Base-by-base conservation (phyloP, 305 asterid species). In the Fraxinus velutina region DNA sequence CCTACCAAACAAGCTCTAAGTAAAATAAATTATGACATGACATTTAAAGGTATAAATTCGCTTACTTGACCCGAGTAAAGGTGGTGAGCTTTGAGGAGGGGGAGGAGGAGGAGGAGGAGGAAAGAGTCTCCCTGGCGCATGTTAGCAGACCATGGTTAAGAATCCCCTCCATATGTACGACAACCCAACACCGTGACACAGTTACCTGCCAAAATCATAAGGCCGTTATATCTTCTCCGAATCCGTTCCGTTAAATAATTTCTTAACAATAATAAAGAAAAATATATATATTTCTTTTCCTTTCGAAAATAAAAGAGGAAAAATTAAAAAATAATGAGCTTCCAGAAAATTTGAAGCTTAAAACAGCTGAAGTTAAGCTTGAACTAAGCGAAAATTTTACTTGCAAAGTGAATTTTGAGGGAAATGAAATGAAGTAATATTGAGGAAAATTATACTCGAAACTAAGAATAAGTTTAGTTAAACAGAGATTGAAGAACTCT, bases 131-230 rank as follows among this genome's bases (percentile, higher is more conserved):
- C 77, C 77, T 77, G 52, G 96, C 92, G 88, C 89, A 89, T 80
- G 91, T 90, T 90, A 91, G 92, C 87, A 83, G 34, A 73, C 82
- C 70, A 77, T 80, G 85, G 81, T 84, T 78, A 79, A 86, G 89
- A 62, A 85, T 82, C 81, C 81, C 85, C 87, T 86, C 92, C 96
- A 87, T 90, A 30, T 76, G 85, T 88, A 70, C 86, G 80, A 80
- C 55, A 52, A 33, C 64, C 44, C 10, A 71, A 80, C 83, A 57
- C 60, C 22, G 17, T 15, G 75, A 80, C 83, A 57, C 44, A 32
- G 17, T 42, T 74, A 74, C 81, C 87, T 85, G 75, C 72, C 22
- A 79, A 81, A 74, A 74, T 5, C 24, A 78, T 21, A 10, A 68
- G 52, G 47, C 84, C 81, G 83, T 79, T 79, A 82, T 84, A 81